Evolutionary conservation across 805 yeast species (phyloP), one percentile per base, ranked within the genome.

Genomic region (Lipomyces mesembrius): DNA sequence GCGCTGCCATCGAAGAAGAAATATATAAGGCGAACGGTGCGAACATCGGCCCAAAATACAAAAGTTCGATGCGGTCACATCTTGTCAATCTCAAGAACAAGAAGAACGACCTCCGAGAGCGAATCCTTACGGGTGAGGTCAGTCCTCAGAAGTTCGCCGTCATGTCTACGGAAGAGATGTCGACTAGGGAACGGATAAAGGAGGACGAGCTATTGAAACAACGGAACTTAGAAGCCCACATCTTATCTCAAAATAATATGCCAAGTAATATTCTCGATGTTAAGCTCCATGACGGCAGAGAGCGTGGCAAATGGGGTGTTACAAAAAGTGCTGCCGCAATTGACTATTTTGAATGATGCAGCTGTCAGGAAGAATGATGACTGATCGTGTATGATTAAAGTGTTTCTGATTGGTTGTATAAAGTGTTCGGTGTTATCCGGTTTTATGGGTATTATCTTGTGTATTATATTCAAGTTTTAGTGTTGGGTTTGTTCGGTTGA

Each of bases 271-370:
- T 79, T 2, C 68, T 74, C 6, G 61, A 74, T 25, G 72, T 72
- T 46, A 67, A 75, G 32, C 66, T 75, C 4, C 32, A 14, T 8
- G 82, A 80, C 62, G 82, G 82, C 52, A 68, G 82, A 2, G 81
- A 78, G 39, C 64, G 81, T 9, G 82, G 77, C 57, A 80, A 80
- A 57, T 80, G 83, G 83, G 82, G 82, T 5, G 80, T 79, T 1
- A 74, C 77, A 11, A 67, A 75, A 8, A 79, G 82, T 7, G 82
- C 82, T 2, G 83, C 83, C 5, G 80, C 81, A 0, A 68, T 78
- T 1, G 81, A 79, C 32, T 59, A 61, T 29, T 67, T 67, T 55
- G 63, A 58, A 29, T 59, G 52, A 20, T 43, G 3, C 49, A 43
- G 12, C 8, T 17, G 6, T 43, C 9, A 14, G 1, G 20, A 43